A percentile compares a stretch with the other conserved stretches of the same genome.
Conservation (phyloP, 192 early-diverging fungal species). For the Backusella tuberculispora region DNA sequence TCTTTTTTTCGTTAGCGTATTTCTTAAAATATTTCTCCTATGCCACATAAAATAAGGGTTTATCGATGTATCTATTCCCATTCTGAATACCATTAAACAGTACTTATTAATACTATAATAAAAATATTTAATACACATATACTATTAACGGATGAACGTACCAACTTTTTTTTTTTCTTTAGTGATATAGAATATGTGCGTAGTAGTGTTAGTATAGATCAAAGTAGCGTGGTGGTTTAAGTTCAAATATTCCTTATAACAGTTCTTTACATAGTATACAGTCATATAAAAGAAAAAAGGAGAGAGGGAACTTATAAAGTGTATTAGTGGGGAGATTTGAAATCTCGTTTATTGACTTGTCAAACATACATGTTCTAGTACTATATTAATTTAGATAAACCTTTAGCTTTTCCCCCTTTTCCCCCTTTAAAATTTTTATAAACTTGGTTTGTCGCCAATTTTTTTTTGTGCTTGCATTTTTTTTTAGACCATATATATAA, state of each 20-base stretch:
- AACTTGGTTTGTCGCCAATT: neutral
- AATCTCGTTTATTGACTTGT: slow-evolving; percentile 12
- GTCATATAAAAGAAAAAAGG: neutral
- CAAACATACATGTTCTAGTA: neutral
- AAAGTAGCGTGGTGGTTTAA: neutral
- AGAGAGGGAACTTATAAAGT: neutral
- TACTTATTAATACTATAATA: no score
- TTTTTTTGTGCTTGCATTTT: neutral
- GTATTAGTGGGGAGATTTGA: neutral
- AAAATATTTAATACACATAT: neutral
- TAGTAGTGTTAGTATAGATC: slow-evolving; percentile 1
- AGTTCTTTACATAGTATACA: neutral
- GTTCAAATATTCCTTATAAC: slow-evolving; percentile 2
- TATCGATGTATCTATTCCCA: no score
- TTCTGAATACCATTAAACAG: no score
- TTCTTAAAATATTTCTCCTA: neutral
- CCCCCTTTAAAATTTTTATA: neutral
- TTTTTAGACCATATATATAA: no score
- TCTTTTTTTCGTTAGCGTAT: neutral
- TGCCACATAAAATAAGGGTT: neutral
- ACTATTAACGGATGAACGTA: neutral
- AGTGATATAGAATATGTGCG: neutral
- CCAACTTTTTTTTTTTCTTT: no score
- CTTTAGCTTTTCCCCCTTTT: neutral
- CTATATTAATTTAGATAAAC: neutral